Evolutionary conservation across 2,329 filamentous ascomycete genomes (phyloP).

Genomic region (Periconia sp.): DNA sequence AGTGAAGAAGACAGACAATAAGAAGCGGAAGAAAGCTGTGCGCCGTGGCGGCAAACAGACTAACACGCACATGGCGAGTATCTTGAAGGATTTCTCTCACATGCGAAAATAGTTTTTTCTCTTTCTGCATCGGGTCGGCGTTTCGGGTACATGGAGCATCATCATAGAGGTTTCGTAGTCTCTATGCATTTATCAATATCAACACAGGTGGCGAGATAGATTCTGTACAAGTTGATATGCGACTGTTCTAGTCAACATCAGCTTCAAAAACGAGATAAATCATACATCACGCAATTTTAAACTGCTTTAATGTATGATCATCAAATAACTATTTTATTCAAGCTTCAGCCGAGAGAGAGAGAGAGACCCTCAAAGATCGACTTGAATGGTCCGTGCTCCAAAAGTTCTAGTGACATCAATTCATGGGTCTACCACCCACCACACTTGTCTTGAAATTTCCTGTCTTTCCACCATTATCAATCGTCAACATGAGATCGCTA

Average conservation of each 20-base stretch:
- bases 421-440: background rate
- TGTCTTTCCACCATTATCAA: background rate
- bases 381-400: constrained; percentile 9
- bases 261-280: no score
- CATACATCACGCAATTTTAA: no score
- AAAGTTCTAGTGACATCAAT: constrained; percentile 14
- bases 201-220: background rate
- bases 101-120: constrained; percentile 32
- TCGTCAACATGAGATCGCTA: background rate
- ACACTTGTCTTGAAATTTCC: background rate
- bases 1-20: constrained; percentile 57
- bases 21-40: constrained; percentile 75
- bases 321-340: constrained; percentile 17
- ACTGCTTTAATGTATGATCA: background rate
- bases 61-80: constrained; percentile 81
- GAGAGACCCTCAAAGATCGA: no score
- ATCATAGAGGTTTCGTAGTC: background rate
- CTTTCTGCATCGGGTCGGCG: constrained; percentile 35
- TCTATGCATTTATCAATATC: background rate
- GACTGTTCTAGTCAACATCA: no score
- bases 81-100: constrained; percentile 73
- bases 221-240: background rate
- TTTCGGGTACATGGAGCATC: constrained; percentile 12
- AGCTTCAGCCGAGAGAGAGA: constrained; percentile 6
- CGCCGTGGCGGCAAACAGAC: constrained; percentile 78